These are phyloP conservation scores for Aureobasidium uvarum DNA, from an alignment of 2,329 filamentous ascomycete genomes.

Conservation along the genomic window DNA sequence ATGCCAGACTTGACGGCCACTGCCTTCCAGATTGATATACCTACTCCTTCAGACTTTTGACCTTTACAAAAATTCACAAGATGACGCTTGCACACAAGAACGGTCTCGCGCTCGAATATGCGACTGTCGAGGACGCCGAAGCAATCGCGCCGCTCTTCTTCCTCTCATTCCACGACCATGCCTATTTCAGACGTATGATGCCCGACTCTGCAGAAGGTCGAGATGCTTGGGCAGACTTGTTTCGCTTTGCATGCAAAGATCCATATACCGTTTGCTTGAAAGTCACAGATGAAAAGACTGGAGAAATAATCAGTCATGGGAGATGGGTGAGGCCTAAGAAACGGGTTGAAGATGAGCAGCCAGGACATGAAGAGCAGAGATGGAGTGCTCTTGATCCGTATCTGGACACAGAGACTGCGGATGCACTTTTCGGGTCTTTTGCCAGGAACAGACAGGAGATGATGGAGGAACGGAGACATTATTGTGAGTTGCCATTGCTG, in stretches of 20 bases:
- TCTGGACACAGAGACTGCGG: neutral
- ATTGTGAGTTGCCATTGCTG: neutral
- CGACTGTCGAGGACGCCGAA: neutral
- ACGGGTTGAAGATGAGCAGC: neutral
- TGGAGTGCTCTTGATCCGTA: conserved; percentile 7
- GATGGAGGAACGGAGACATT: conserved; percentile 4
- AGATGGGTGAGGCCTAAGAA: conserved; percentile 11
- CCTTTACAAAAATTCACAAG: neutral
- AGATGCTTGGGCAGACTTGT: neutral
- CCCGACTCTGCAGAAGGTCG: neutral
- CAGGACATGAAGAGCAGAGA: conserved; percentile 1
- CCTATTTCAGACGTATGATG: conserved; percentile 7
- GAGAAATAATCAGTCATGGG: neutral
- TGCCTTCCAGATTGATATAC: neutral
- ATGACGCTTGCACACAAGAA: neutral
- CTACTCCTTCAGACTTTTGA: neutral
- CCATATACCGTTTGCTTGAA: neutral
- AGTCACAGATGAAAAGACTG: neutral
- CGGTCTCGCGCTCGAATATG: neutral
- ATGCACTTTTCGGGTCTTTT: neutral
- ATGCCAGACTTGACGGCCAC: neutral
- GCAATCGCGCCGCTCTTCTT: neutral
- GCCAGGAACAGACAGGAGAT: neutral
- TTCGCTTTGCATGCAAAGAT: neutral
- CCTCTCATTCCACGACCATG: neutral